Base-by-base conservation (phyloP, 148 eudicot species). In the Silene conica region DNA sequence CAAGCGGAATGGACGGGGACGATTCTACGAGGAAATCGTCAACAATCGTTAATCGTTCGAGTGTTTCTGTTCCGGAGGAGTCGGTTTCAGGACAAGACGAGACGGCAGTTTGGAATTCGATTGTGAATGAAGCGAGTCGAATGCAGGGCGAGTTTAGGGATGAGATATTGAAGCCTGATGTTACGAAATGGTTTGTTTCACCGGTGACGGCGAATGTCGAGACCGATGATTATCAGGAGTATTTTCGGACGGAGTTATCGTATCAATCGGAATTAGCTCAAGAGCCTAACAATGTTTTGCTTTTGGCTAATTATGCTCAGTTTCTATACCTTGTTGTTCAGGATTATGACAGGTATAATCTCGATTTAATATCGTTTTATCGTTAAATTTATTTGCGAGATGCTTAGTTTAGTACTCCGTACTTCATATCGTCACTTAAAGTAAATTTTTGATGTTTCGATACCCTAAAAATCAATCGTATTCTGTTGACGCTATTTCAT, bases 281-380 rank as follows among this genome's bases (percentile, higher is more conserved):
- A 18, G 96, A 96, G 63, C 97, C 97, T 21, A 65, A 74, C 8
- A 96, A 87, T 54, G 75, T 87, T 13, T 82, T 96, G 28, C 81
- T 96, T 21, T 88, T 92, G 11, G 86, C 91, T 4, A 96, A 96
- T 73, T 96, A 81, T 62, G 99, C 99, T 50, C 97, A 96, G 77
- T 96, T 96, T 62, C 90, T 96, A 60, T 92, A 85, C 86, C 77
- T 89, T 16, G 91, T 92, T 15, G 87, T 77, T 41, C 92, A 70
- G n/a, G 99, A 92, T 64, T 86, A 69, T 38, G 88, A 90, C 85
- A 90, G 97, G 99, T 96, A 89, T 50, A 34, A 50, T 11, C 16
- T 14, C 60, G 6, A 38, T 0, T 63, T 4, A 14, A 14, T 55
- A 0, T 56, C 18, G 3, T 8, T 28, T 6, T 48, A 22, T 23